Base-by-base conservation (phyloP, 176 grass and related monocot species). In the Musa troglodytarum region DNA sequence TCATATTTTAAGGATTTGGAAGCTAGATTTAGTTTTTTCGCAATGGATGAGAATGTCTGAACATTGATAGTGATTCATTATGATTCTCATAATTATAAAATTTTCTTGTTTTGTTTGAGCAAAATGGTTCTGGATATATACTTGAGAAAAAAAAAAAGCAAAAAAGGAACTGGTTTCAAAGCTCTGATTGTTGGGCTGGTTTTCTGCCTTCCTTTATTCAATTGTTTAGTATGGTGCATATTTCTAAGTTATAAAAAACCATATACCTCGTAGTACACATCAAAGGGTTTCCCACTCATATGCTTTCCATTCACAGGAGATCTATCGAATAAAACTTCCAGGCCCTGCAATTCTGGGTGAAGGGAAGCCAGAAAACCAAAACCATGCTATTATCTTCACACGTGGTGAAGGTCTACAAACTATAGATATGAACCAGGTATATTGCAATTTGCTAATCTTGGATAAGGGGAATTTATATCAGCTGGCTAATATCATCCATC, bases 311-410 rank as follows among this genome's bases (percentile, higher is more conserved):
- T 83, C n/a, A 68, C 76, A 96, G 92, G 89, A 89, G 82, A 90
- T 96, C 70, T 96, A 96, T 80, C 81, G 87, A 52, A 96, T 96
- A 90, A 92, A 89, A 65, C 92, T 96, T 76, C 92, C 92, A 81
- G 92, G 92, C 17, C 83, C 79, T 84, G 92, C 92, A 82, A 72
- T 88, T 49, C 82, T 96, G 73, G 92, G 92, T 86, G 92, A 96
- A 86, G 92, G 92, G 79, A 96, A 96, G 61, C 89, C 92, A 0
- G 92, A 96, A 96, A 96, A 96, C 64, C 92, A 96, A 88, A 96
- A 96, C 77, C 92, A 96, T 86, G 92, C 87, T 64, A 90, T 92
- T 83, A 90, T 96, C 80, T 96, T 96, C 61, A 92, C 92, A 72
- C 92, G 92, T 61, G 92, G 92, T 62, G 92, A 96, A 90, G 92